Evolutionary conservation across 2,329 filamentous ascomycete genomes (phyloP), one percentile per base, ranked within the genome.

Genomic region (Moelleriella libera): DNA sequence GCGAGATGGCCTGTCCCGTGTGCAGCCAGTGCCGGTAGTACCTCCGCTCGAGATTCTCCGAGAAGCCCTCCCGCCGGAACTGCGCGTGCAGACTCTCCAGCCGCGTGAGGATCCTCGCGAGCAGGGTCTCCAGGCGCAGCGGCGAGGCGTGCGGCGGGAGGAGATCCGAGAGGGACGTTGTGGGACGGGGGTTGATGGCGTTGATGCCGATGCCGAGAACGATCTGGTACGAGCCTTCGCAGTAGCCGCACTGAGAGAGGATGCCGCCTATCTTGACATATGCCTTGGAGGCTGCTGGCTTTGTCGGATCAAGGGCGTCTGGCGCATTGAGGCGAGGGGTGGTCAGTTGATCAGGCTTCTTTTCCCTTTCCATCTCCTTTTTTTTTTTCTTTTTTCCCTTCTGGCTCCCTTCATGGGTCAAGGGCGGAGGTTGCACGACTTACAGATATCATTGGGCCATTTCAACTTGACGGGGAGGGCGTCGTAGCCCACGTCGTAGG

Each of bases 401-500:
- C n/a, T 41, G 14, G 21, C 3, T 21, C 21, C 21, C 21, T 2
- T 21, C 2, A 21, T 21, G 31, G 45, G 11, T 4, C 21, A 8
- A 7, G 8, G 29, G 31, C 21, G 8, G 30, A n/a, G 14, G 4
- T 12, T 41, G 9, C 9, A n/a, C 7, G 5, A 64, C 73, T 63
- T 64, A 82, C 80, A 90, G 47, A 98, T 86, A 60, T 98, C 92
- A 58, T 98, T 98, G 9, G 92, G 92, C 92, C 92, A 98, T 64
- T 98, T 98, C 32, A 98, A 68, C 60, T 85, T 88, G 41, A 98
- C 74, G 1, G 86, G 85, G 5, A 97, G 63, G 0, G 78, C 70
- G 5, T 78, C 72, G 63, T 94, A 97, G 6, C 82, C 86, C 2
- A 66, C 65, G 45, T 83, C 88, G 59, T 97, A 97, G 30, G 72